Evolutionary conservation across 352 stramenopile genomes (phyloP).

Genomic region (Blastocystis sp.): DNA sequence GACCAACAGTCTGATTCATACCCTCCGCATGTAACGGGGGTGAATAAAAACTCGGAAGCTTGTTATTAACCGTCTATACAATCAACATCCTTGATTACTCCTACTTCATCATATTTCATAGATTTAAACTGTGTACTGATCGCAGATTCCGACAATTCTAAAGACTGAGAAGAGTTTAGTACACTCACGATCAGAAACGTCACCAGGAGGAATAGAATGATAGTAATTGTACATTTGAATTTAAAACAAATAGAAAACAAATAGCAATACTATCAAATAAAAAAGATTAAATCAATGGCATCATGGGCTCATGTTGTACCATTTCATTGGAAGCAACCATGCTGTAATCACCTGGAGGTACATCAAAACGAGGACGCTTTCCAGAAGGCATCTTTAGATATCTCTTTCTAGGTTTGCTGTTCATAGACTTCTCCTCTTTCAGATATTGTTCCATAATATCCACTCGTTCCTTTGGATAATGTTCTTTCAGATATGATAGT

Average conservation of each 20-base stretch:
- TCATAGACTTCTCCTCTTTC: background rate
- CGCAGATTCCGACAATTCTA: background rate
- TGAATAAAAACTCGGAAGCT: background rate
- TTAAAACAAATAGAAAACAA: background rate
- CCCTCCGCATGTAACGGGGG: background rate
- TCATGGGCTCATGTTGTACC: background rate
- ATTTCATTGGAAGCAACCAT: background rate
- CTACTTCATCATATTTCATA: background rate
- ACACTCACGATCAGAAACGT: background rate
- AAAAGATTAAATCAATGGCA: background rate
- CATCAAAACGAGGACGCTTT: background rate
- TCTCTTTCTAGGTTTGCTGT: constrained; percentile 25
- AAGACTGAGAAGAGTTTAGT: background rate
- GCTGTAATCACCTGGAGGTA: background rate
- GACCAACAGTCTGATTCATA: background rate
- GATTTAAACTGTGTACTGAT: background rate
- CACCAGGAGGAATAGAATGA: background rate
- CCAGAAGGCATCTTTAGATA: constrained; percentile 52
- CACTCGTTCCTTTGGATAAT: constrained; percentile 12
- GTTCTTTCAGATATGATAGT: constrained; percentile 30
- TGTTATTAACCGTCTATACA: background rate
- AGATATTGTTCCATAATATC: constrained; percentile 17
- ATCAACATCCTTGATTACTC: background rate
- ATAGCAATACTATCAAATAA: constrained; percentile 19
- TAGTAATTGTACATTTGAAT: background rate